Percentiles rank a stretch among this genome's conserved stretches.
phyloP scores from a whole-genome alignment of 805 yeast species.

The Starmerella lactis-condensi region DNA sequence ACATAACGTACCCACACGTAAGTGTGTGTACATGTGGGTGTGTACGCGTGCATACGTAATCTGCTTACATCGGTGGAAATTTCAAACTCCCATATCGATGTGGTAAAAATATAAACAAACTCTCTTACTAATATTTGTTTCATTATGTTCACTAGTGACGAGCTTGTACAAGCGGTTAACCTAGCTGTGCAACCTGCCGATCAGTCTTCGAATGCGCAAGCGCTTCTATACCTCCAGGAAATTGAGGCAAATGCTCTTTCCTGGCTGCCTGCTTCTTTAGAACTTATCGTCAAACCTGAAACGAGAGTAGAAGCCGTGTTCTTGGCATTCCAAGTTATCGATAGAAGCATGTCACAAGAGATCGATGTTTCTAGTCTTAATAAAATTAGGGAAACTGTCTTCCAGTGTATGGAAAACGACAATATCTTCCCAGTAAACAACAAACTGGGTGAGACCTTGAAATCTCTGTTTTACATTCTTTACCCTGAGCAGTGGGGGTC shows the following conservation, averaged over 20 bases:
- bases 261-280: slow-evolving; percentile 32
- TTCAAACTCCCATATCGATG: no score
- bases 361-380: slow-evolving; percentile 27
- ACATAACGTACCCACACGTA: no score
- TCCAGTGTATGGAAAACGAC: slow-evolving; percentile 25
- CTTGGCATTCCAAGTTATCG: slow-evolving; percentile 49
- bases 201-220: slow-evolving; percentile 35
- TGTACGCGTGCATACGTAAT: no score
- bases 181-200: slow-evolving; percentile 59
- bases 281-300: slow-evolving; percentile 23
- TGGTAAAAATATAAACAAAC: no score
- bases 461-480: slow-evolving; percentile 32
- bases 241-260: slow-evolving; percentile 26
- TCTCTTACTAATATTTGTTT: neutral
- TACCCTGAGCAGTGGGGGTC: slow-evolving; percentile 34
- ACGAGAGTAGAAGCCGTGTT: slow-evolving; percentile 39
- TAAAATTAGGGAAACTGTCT: slow-evolving; percentile 31
- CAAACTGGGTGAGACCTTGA: slow-evolving; percentile 39
- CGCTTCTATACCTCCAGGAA: slow-evolving; percentile 28
- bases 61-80: no score
- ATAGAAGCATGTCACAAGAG: slow-evolving; percentile 30
- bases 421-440: slow-evolving; percentile 22
- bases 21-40: no score
- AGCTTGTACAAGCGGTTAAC: slow-evolving; percentile 75
- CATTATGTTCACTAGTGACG: slow-evolving; percentile 20